Conservation (phyloP, 2,329 filamentous ascomycete genomes). For the Arthrobotrys musiformis region DNA sequence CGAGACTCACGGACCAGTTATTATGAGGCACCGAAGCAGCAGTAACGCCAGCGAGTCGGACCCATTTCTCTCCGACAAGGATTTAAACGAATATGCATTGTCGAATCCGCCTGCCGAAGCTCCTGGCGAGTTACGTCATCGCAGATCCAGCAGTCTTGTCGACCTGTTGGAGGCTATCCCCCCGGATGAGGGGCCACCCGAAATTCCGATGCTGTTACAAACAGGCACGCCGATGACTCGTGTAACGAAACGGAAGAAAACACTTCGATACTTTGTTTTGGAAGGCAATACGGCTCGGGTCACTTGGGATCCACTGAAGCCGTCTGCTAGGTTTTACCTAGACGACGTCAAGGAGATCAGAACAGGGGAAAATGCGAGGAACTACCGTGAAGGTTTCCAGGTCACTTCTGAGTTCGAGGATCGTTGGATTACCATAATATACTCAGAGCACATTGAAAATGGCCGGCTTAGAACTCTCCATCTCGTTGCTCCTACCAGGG, state of each 20-base stretch:
- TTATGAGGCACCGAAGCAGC: constrained; percentile 86
- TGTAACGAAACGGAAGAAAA: constrained; percentile 82
- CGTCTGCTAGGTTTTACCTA: constrained; percentile 87
- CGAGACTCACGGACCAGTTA: constrained; percentile 86
- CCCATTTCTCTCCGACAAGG: constrained; percentile 64
- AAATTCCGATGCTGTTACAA: constrained; percentile 79
- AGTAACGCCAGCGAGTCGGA: constrained; percentile 77
- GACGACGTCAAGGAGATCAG: constrained; percentile 95
- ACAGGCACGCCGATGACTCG: constrained; percentile 83
- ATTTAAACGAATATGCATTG: constrained; percentile 66
- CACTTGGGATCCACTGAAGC: constrained; percentile 82
- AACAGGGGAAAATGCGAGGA: constrained; percentile 81
- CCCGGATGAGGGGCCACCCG: constrained; percentile 69
- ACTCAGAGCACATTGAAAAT: constrained; percentile 76
- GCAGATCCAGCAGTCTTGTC: constrained; percentile 62
- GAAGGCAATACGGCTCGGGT: constrained; percentile 87
- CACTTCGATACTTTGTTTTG: constrained; percentile 78
- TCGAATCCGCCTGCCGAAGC: constrained; percentile 64
- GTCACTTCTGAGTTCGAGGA: constrained; percentile 74
- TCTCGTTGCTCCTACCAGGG: constrained; percentile 79
- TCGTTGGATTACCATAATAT: constrained; percentile 90
- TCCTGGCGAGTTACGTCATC: constrained; percentile 22
- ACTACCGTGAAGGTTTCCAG: constrained; percentile 86
- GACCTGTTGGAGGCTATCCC: constrained; percentile 63
- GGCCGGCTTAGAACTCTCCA: constrained; percentile 89